Evolutionary conservation across 108 stramenopile species (phyloP).

Genomic region (Bacterosira constricta): DNA sequence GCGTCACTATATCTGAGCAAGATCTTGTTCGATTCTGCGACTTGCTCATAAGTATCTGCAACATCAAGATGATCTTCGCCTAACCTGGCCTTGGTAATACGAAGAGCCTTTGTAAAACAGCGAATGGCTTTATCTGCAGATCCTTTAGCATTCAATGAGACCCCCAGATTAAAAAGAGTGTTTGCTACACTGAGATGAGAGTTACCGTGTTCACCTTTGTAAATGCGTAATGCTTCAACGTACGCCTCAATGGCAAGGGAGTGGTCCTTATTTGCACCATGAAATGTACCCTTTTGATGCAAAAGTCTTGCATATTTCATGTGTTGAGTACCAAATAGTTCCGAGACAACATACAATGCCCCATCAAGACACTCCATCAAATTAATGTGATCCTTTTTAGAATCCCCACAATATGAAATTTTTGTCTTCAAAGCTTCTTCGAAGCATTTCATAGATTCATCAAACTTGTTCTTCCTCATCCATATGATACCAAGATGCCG

Average conservation of each 20-base stretch:
- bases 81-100: slow-evolving; percentile 38
- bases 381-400: slow-evolving; percentile 23
- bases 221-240: slow-evolving; percentile 45
- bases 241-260: slow-evolving; percentile 50
- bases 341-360: slow-evolving; percentile 41
- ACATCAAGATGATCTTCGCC: slow-evolving; percentile 59
- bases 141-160: slow-evolving; percentile 56
- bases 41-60: slow-evolving; percentile 56
- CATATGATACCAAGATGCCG: slow-evolving; percentile 43
- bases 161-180: slow-evolving; percentile 53
- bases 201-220: slow-evolving; percentile 52
- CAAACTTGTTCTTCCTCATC: slow-evolving; percentile 35
- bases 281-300: slow-evolving; percentile 49
- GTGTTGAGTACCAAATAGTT: slow-evolving; percentile 37
- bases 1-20: slow-evolving; percentile 38
- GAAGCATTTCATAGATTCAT: slow-evolving; percentile 36
- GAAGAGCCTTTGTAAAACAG: slow-evolving; percentile 48
- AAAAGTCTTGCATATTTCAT: slow-evolving; percentile 44
- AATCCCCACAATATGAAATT: slow-evolving; percentile 18
- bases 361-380: slow-evolving; percentile 54
- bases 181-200: slow-evolving; percentile 55
- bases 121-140: slow-evolving; percentile 53
- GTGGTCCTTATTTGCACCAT: slow-evolving; percentile 37
- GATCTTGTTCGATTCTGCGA: slow-evolving; percentile 43
- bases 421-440: slow-evolving; percentile 45